Evolutionary conservation across 1,284 basidiomycete genomes (phyloP), one percentile per base, ranked within the genome.

Genomic region (Singerocomus inundabilis): DNA sequence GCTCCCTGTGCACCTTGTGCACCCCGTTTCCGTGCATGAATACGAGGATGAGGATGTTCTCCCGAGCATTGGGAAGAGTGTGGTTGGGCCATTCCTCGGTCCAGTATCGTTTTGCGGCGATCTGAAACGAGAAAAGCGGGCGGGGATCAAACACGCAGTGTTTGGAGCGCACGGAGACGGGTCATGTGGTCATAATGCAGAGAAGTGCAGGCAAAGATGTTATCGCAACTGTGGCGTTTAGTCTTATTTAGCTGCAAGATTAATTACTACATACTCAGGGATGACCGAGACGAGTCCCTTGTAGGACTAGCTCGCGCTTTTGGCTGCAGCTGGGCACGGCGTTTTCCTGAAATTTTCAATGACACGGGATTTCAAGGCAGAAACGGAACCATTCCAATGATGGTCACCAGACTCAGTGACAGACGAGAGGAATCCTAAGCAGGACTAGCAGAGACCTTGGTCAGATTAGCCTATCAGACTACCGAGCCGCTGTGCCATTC

Each of bases 231-330:
- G 15, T n/a, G 15, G 15, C n/a, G n/a, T n/a, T 32, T 32, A 32
- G n/a, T n/a, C 31, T 32, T n/a, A 32, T n/a, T 15, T 32, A 32
- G 15, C 15, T 32, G 7, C 31, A 32, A 15, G n/a, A 32, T 32
- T n/a, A n/a, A n/a, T n/a, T n/a, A n/a, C n/a, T n/a, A n/a, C n/a
- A n/a, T n/a, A n/a, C n/a, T n/a, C 31, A 32, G 15, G 15, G 9
- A 32, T 8, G 15, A 15, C 8, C 31, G 31, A n/a, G 13, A n/a
- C 31, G 31, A 32, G n/a, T 8, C 31, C 31, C 6, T n/a, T 32
- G 31, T n/a, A 8, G 15, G 31, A 32, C 15, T 15, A 9, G 31
- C 76, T n/a, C n/a, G n/a, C n/a, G n/a, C n/a, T n/a, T n/a, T n/a
- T n/a, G n/a, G n/a, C n/a, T n/a, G n/a, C n/a, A n/a, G n/a, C n/a